Conservation (phyloP, 371 early-diverging fungal species). For the Zopfochytrium polystomum region DNA sequence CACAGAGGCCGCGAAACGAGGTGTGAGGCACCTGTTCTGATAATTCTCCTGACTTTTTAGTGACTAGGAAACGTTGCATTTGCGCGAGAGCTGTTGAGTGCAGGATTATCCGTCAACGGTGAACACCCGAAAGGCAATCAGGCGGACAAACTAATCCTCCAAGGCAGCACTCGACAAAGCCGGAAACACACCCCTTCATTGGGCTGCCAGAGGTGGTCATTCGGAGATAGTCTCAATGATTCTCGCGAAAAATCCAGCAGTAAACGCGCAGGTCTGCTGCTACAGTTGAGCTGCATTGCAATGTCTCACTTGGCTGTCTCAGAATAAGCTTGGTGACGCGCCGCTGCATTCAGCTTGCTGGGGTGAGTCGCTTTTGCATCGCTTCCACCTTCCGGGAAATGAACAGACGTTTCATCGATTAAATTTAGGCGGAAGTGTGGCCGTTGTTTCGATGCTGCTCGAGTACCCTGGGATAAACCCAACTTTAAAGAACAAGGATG, state of each 20-base stretch:
- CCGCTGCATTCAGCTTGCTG: constrained; percentile 51
- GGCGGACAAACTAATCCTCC: no score
- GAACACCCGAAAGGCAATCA: no score
- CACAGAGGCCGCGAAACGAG: constrained; percentile 46
- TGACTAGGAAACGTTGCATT: constrained; percentile 45
- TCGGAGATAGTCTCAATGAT: constrained; percentile 40
- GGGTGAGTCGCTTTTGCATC: constrained; percentile 31
- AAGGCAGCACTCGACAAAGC: constrained; percentile 54
- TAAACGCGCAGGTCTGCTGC: constrained; percentile 36
- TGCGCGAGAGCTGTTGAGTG: constrained; percentile 42
- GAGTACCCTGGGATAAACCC: constrained; percentile 32
- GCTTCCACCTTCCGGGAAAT: no score
- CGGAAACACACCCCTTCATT: constrained; percentile 52
- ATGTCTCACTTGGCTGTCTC: background rate
- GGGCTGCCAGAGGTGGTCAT: constrained; percentile 53
- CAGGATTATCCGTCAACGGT: constrained; percentile 52
- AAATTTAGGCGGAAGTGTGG: constrained; percentile 33
- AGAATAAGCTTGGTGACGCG: constrained; percentile 56
- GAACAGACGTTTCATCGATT: background rate
- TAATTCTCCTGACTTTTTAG: background rate
- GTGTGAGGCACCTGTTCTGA: no score
- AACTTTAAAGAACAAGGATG: constrained; percentile 40
- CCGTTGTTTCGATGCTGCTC: constrained; percentile 30
- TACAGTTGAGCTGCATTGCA: background rate
- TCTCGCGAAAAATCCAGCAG: constrained; percentile 34